These are phyloP conservation scores for Neurospora sublineolata DNA, from an alignment of 495 filamentous ascomycete species.

Conservation along the genomic window DNA sequence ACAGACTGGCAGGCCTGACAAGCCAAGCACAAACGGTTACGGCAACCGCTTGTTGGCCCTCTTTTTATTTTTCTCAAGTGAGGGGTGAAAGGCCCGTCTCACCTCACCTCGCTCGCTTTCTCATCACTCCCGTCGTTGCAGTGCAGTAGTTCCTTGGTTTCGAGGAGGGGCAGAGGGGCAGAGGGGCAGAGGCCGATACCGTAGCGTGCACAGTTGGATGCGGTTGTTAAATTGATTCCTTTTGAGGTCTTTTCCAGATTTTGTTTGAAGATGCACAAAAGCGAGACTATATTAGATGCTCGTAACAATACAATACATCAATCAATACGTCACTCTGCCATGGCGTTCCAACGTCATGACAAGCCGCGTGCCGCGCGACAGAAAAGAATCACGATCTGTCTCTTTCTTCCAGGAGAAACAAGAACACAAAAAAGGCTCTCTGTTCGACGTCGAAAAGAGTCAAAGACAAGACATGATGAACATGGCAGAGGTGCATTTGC, in stretches of 20 bases:
- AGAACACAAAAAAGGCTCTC: not conserved
- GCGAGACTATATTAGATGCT: not conserved
- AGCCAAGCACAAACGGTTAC: not conserved
- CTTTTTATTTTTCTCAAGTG: not conserved
- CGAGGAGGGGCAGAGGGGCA: not conserved
- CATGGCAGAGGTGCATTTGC: not conserved
- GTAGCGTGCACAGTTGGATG: not conserved
- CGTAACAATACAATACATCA: not conserved
- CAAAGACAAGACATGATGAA: not conserved
- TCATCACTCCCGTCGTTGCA: not conserved
- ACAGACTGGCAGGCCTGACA: not conserved
- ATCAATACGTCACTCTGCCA: not conserved
- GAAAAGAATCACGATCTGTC: not conserved
- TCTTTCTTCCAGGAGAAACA: not conserved
- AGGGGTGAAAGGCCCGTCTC: not conserved
- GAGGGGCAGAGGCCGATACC: not conserved
- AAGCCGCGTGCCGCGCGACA: not conserved
- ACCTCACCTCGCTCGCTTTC: not conserved
- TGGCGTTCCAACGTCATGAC: not conserved
- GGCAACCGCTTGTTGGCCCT: not conserved
- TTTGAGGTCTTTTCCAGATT: not conserved
- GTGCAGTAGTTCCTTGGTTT: not conserved
- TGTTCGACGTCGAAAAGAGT: not conserved
- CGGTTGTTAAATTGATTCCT: not conserved
- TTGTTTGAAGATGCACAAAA: not conserved